Base-by-base conservation (phyloP, 768 basidiomycete genomes). In the Kwoniella dejecticola region DNA sequence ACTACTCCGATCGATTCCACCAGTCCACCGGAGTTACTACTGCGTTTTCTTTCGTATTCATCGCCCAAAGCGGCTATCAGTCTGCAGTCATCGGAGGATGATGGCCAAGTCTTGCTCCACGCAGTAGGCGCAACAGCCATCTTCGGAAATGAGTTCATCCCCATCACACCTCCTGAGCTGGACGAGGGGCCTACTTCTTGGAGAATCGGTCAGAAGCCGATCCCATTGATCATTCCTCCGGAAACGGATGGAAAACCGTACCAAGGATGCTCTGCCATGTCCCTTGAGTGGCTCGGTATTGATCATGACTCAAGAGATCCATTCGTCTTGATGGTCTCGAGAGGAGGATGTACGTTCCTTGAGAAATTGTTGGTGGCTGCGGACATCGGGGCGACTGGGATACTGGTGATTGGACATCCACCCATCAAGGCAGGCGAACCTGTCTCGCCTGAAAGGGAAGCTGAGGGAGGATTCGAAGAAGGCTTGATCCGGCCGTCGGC, bases 341-440 rank as follows among this genome's bases (percentile, higher is more conserved):
- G 95, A 27, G 95, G 95, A 4, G 84, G 82, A 4, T 98, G 95
- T 77, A 88, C 91, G 8, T 97, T 98, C 79, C 78, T 91, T 13
- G 84, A 90, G 66, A 99, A 99, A 80, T 82, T 94, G 15, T 50
- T 85, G 12, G 64, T 82, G 45, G 93, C 92, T 4, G 83, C 83
- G 17, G 79, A 82, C 8, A 89, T 87, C 0, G 88, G 85, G 1
- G 91, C 91, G 4, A 83, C 83, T 0, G 94, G 91, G 1, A 85
- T 93, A 8, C 79, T 98, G 13, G 86, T 95, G 42, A 79, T 89
- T 33, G 75, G 72, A 4, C 33, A 48, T n/a, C 54, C 69, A 3
- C 61, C 62, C 2, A 24, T 44, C 17, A n/a, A 13, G 15, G 23
- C 27, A 4, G 19, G 42, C 12, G n/a, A 52, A 52, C 30, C 45